Evolutionary conservation across 140 eudicot species (phyloP), one percentile per base, ranked within the genome.

Genomic region (Oenanthe javanica): DNA sequence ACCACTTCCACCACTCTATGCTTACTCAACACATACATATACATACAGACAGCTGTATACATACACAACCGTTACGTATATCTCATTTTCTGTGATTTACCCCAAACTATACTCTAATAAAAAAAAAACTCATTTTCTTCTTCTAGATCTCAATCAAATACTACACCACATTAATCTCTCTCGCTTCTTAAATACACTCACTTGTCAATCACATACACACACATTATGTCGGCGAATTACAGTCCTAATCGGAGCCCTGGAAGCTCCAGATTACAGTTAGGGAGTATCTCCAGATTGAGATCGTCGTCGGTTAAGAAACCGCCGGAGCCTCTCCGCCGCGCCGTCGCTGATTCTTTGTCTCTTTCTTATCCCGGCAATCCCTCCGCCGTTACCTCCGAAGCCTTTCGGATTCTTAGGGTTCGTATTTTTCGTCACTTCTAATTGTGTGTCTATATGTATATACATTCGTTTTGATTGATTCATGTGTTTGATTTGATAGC

Each of bases 281-380:
- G 88, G n/a, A 83, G 87, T 54, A 80, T 79, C 21, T 92, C 97
- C 27, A 61, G 97, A 80, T 86, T 92, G 76, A 92, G 99, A 95
- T 95, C 97, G 80, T 95, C 97, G 43, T 92, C 96, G 25, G 64
- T 89, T 23, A 92, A 87, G 80, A 95, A 95, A 84, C 99, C 97
- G 82, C 99, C 99, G 73, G 99, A 95, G 93, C 97, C 99, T 14
- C 97, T 95, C 21, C 97, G 97, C 77, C 90, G 99, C 1, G 97
- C 99, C 51, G 95, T 92, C 85, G 97, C 99, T 49, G 99, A 92
- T 89, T 90, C 95, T 75, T 78, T 95, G 27, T 95, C 90, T 69
- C 84, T 87, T 0, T 80, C 96, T 49, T 86, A 84, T 27, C 87
- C 87, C 25, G 92, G 84, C 12, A 86, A 81, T 81, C 87, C 91